Percentiles rank a stretch among this genome's conserved stretches.
phyloP scores from a whole-genome alignment of 2,329 filamentous ascomycete genomes.

The Stachybotrys echinatus region DNA sequence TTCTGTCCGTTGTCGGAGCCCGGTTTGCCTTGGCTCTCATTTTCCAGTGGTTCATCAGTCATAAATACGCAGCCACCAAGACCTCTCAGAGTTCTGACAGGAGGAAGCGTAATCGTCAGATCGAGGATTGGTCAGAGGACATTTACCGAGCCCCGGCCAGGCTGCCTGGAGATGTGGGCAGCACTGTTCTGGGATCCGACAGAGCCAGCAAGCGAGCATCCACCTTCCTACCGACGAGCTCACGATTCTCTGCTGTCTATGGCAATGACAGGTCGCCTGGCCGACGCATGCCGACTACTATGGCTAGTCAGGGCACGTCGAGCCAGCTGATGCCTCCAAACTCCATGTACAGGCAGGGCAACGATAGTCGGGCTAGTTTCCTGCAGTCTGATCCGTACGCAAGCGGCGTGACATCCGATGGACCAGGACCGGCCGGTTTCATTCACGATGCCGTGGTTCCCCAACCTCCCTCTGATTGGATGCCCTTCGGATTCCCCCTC shows the following conservation, averaged over 20 bases:
- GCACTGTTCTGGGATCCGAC: slow-evolving; percentile 59
- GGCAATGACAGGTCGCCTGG: slow-evolving; percentile 59
- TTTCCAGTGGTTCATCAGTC: slow-evolving; percentile 95
- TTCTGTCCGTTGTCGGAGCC: slow-evolving; percentile 78
- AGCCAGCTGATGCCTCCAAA: slow-evolving; percentile 64
- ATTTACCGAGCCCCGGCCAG: slow-evolving; percentile 90
- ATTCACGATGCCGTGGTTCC: slow-evolving; percentile 95
- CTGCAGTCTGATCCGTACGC: slow-evolving; percentile 54
- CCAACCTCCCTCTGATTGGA: slow-evolving; percentile 93
- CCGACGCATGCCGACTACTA: slow-evolving; percentile 71
- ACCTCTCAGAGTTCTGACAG: slow-evolving; percentile 77
- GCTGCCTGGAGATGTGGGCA: slow-evolving; percentile 68
- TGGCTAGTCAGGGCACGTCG: slow-evolving; percentile 82
- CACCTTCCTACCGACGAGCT: slow-evolving; percentile 84
- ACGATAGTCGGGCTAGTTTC: slow-evolving; percentile 61
- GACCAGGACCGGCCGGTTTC: slow-evolving; percentile 82
- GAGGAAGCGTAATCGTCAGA: slow-evolving; percentile 84
- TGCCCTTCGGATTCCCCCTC: slow-evolving; percentile 92
- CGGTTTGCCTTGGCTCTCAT: slow-evolving; percentile 86
- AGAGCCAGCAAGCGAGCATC: slow-evolving; percentile 75
- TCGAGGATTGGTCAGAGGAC: slow-evolving; percentile 96
- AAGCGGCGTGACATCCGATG: slow-evolving; percentile 55
- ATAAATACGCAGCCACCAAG: slow-evolving; percentile 76
- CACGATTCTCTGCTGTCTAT: slow-evolving; percentile 88
- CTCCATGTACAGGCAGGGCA: slow-evolving; percentile 64